Evolutionary conservation across 257 asterid species (phyloP).

Genomic region (Solanum appendiculatum): DNA sequence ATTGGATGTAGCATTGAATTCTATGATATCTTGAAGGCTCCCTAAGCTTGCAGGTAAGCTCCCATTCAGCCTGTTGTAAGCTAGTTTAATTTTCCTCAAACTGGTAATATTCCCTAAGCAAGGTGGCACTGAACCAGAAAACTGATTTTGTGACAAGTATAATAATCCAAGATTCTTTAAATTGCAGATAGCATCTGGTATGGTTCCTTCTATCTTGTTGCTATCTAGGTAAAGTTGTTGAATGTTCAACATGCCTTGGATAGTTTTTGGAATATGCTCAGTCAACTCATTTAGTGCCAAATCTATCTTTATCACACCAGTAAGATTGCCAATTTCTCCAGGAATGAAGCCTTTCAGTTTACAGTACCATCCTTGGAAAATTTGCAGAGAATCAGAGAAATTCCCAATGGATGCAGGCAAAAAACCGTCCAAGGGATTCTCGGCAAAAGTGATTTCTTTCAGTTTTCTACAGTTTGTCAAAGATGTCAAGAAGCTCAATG

Average conservation of each 20-base stretch:
- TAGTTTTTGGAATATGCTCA: too few relatives aligned
- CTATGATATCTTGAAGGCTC: not conserved
- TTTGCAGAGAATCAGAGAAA: not conserved
- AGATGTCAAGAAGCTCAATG: not conserved
- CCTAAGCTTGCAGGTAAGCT: not conserved
- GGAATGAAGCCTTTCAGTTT: not conserved
- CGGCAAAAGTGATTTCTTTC: fast-evolving
- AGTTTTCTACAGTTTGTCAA: not conserved
- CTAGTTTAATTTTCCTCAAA: not conserved
- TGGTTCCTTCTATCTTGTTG: too few relatives aligned
- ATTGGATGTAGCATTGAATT: not conserved
- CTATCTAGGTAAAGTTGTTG: too few relatives aligned
- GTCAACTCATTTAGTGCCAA: too few relatives aligned
- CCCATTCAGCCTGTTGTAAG: not conserved
- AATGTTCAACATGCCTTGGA: too few relatives aligned
- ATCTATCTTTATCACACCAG: too few relatives aligned
- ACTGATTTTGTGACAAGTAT: too few relatives aligned
- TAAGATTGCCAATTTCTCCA: not conserved
- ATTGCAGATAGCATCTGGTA: too few relatives aligned
- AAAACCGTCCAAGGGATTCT: not conserved
- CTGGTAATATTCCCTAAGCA: not conserved
- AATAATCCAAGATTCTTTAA: too few relatives aligned
- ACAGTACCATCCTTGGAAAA: not conserved
- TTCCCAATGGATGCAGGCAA: not conserved
- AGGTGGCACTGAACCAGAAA: not conserved